These are phyloP conservation scores for Balakata baccata DNA, from an alignment of 345 rosid species.

Conservation along the genomic window DNA sequence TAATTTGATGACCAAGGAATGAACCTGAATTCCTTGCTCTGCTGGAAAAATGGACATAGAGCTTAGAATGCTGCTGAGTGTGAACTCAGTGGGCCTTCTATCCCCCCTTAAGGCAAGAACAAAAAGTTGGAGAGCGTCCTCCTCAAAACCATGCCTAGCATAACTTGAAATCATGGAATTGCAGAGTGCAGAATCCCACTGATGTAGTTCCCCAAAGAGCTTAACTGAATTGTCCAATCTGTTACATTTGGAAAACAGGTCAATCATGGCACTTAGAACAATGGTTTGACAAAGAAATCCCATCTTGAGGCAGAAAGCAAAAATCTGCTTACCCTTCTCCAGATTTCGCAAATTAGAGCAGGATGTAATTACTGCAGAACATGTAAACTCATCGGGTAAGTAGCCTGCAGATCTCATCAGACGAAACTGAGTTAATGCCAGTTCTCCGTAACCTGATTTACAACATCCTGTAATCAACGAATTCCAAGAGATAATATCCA, in stretches of 20 bases:
- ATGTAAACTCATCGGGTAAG: conserved; percentile 52
- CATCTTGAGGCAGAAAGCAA: conserved; percentile 55
- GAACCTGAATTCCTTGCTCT: conserved; percentile 58
- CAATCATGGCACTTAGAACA: conserved; percentile 67
- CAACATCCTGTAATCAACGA: conserved; percentile 49
- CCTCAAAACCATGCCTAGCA: conserved; percentile 49
- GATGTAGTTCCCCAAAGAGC: conserved; percentile 44
- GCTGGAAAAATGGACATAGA: conserved; percentile 36
- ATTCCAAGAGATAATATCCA: conserved; percentile 72
- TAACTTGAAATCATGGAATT: conserved; percentile 63
- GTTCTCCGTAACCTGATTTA: conserved; percentile 41
- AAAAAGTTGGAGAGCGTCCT: conserved; percentile 45
- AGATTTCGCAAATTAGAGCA: conserved; percentile 51
- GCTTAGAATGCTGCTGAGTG: conserved; percentile 53
- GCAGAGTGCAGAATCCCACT: conserved; percentile 50
- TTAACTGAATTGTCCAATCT: conserved; percentile 65
- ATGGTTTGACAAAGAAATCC: conserved; percentile 62
- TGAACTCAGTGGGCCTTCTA: conserved; percentile 53
- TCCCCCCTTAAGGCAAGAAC: conserved; percentile 39
- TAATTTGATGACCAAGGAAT: conserved; percentile 54
- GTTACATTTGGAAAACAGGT: conserved; percentile 77
- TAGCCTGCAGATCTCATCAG: conserved; percentile 45
- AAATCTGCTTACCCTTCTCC: conserved; percentile 64
- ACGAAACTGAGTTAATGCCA: conserved; percentile 46
- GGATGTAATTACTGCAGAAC: conserved; percentile 39